Base-by-base conservation (phyloP, 331 rosid species). In the Acacia pycnantha region DNA sequence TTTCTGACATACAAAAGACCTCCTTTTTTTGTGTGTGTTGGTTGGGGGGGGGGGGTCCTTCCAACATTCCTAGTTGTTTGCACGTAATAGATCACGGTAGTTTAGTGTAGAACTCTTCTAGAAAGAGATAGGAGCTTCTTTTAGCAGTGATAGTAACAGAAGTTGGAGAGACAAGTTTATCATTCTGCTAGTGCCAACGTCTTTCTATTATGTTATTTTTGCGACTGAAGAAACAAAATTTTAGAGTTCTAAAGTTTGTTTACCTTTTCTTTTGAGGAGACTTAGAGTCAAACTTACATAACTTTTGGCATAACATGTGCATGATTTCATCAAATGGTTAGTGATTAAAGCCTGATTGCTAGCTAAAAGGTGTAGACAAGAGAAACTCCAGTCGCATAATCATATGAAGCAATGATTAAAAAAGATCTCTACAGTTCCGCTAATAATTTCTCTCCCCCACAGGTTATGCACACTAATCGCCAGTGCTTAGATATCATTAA, bases 61-160 rank as follows among this genome's bases (percentile, higher is more conserved):
- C 41, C 41, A 37, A 37, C 22, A 1, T 54, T 21, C 24, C 65
- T 10, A 58, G 31, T 58, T 29, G 29, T 58, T 22, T 58, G 65
- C 65, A 54, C 6, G 70, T 74, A 78, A 22, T 79, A 84, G 69
- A 76, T 73, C 82, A 53, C 72, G 84, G 86, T 85, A 78, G 77
- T 40, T 33, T 74, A 77, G 80, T 2, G 31, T 71, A 41, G 73
- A 48, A 81, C 40, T 61, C 40, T 47, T 41, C 40, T 47, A 27
- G 70, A 40, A 29, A 11, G 50, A 44, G 65, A 78, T 41, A 83
- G 73, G 74, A 51, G 33, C 56, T 33, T 76, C 66, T 35, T 81
- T 47, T 41, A 40, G 70, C 61, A 40, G 83, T 80, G 31, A 58
- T 69, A 33, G 24, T 27, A 48, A 13, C 75, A 22, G 82, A 76